A percentile compares a stretch with the other conserved stretches of the same genome.
phyloP scores from a whole-genome alignment of 1,139 yeast genomes.

The Arxiozyma slooffiae region DNA sequence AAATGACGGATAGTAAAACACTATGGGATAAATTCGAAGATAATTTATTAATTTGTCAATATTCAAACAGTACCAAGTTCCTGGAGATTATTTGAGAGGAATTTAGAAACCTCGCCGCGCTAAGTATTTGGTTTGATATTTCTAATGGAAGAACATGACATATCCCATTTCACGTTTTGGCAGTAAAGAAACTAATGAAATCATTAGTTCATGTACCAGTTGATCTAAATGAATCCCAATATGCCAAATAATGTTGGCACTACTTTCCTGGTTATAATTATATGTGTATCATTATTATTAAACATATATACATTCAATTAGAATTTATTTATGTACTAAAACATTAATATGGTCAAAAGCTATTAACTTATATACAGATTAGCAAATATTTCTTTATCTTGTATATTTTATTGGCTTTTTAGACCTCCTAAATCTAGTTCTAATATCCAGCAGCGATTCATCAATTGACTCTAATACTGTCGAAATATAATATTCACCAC shows the following conservation, averaged over 20 bases:
- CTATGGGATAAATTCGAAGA: constrained; percentile 41
- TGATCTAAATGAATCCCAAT: constrained; percentile 7
- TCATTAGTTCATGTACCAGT: constrained; percentile 36
- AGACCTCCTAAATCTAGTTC: constrained; percentile 19
- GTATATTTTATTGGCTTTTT: constrained; percentile 21
- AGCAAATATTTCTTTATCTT: constrained; percentile 7
- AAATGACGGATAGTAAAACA: constrained; percentile 30
- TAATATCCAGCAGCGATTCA: constrained; percentile 32
- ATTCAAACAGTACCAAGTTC: constrained; percentile 44
- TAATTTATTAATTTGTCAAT: constrained; percentile 61
- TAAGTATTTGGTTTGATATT: constrained; percentile 36
- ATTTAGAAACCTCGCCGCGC: constrained; percentile 53
- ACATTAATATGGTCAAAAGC: background rate
- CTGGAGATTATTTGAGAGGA: constrained; percentile 56
- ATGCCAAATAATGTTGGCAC: background rate
- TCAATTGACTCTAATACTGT: constrained; percentile 47
- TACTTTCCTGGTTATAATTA: background rate
- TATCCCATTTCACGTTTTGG: constrained; percentile 78
- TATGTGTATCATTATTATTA: too few species aligned
- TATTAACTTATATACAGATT: background rate
- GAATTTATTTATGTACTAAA: background rate
- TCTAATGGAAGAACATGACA: constrained; percentile 33
- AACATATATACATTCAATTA: too few species aligned
- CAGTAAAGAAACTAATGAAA: constrained; percentile 59
- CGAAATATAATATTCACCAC: constrained; percentile 63